Evolutionary conservation across 768 basidiomycete genomes (phyloP), one percentile per base, ranked within the genome.

Genomic region (Russula griseocarnosa): DNA sequence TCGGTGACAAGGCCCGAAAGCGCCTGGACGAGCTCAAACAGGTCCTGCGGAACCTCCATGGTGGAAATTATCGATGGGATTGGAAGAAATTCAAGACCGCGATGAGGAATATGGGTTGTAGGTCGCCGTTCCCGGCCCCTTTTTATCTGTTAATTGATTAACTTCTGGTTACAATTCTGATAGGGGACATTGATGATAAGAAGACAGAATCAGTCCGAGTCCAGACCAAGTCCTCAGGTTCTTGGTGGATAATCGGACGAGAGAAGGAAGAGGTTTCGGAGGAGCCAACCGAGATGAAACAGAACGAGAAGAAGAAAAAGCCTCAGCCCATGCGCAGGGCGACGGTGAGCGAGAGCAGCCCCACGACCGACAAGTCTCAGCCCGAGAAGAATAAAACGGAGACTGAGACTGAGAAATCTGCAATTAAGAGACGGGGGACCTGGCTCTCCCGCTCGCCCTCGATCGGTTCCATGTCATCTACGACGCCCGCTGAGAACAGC

Each of bases 71-170:
- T 70, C 79, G 83, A 55, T 92, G 90, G 90, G 86, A 81, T 66
- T 92, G 90, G 90, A 88, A 90, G 76, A 88, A 84, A 69, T 92
- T 87, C 76, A 85, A 81, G 74, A 78, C 87, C 58, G 90, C 89
- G 4, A 86, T 92, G 83, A 76, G 79, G 63, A 91, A 84, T 73
- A 88, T 92, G 87, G 87, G 88, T 51, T 91, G 90, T 91, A 69
- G 73, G 90, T 81, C 34, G 34, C 47, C 66, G 40, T 24, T 30
- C 47, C 22, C 10, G 26, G 9, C 18, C 32, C 42, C 9, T 18
- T 38, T 46, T 7, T 9, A 7, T 16, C 49, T 16, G 3, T 22
- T 26, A 16, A 49, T 38, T 62, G 56, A 47, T 24, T 47, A 11
- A 55, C 26, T 32, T 28, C 8, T 61, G 34, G 13, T 34, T 50